phyloP scores from a whole-genome alignment of 2,329 filamentous ascomycete species.

The Allantophomopsis lycopodina region DNA sequence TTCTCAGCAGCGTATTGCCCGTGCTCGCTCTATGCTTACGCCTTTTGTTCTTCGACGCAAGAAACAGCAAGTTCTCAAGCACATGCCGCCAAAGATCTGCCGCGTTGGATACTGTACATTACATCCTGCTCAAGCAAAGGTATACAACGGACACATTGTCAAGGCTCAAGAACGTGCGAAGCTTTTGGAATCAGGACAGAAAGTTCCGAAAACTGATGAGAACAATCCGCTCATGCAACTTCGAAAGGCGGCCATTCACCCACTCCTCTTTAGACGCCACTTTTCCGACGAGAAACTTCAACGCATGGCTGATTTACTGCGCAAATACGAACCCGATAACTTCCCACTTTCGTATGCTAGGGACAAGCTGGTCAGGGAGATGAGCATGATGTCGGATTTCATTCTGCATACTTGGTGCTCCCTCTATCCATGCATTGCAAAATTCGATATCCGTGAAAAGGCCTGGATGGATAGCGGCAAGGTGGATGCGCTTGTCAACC shows the following conservation, averaged over 20 bases:
- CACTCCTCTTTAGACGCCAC: conserved; percentile 69
- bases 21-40: conserved; percentile 83
- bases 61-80: conserved; percentile 80
- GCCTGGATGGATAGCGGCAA: conserved; percentile 63
- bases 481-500: conserved; percentile 62
- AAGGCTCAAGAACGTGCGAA: conserved; percentile 44
- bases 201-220: conserved; percentile 35
- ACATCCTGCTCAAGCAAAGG: conserved; percentile 53
- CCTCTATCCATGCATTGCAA: conserved; percentile 38
- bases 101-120: conserved; percentile 73
- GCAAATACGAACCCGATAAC: conserved; percentile 49
- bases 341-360: conserved; percentile 34
- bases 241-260: conserved; percentile 84
- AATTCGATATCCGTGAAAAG: conserved; percentile 36
- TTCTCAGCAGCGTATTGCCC: conserved; percentile 72
- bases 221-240: conserved; percentile 80
- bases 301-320: conserved; percentile 65
- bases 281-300: conserved; percentile 64
- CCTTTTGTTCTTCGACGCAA: conserved; percentile 90
- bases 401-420: conserved; percentile 52
- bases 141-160: conserved; percentile 61
- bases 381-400: conserved; percentile 47
- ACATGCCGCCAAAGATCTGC: conserved; percentile 69
- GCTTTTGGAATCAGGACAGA: conserved; percentile 36
- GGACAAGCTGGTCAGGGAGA: conserved; percentile 37